phyloP scores from a whole-genome alignment of 75 land plant genomes.

The Cunninghamia lanceolata region DNA sequence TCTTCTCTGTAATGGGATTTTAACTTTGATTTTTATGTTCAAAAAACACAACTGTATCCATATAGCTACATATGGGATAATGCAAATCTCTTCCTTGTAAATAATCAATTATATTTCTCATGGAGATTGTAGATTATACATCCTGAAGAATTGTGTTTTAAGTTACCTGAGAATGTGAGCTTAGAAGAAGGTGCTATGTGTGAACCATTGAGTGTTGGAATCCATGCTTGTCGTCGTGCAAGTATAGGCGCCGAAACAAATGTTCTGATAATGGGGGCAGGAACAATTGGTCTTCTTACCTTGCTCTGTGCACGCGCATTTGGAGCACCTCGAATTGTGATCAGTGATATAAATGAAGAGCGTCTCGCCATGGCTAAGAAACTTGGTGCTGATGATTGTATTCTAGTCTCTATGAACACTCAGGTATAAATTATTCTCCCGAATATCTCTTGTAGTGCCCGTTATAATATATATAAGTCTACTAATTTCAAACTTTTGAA shows the following conservation, averaged over 20 bases:
- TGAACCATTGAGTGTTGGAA: slow-evolving; percentile 93
- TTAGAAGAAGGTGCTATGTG: slow-evolving; percentile 99
- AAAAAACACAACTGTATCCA: no score
- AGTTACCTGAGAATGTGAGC: slow-evolving; percentile 87
- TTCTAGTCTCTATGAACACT: slow-evolving; percentile 55
- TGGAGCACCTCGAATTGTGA: slow-evolving; percentile 66
- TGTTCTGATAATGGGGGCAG: slow-evolving; percentile 80
- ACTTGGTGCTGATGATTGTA: slow-evolving; percentile 65
- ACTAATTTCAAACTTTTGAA: background rate
- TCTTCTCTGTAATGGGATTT: no score
- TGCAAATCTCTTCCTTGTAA: background rate
- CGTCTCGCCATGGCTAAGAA: slow-evolving; percentile 72
- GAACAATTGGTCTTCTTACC: slow-evolving; percentile 89
- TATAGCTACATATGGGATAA: background rate
- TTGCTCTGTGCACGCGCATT: slow-evolving; percentile 85
- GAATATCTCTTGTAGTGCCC: background rate
- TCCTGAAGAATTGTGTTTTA: slow-evolving; percentile 91
- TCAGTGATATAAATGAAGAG: slow-evolving; percentile 71
- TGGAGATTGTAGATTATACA: slow-evolving; percentile 63
- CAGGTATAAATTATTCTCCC: background rate
- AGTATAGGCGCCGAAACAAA: slow-evolving; percentile 67
- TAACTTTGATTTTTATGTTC: no score
- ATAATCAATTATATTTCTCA: background rate
- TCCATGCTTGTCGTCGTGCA: slow-evolving; percentile 86
- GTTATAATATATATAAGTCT: background rate